Conservation (phyloP, 2,329 filamentous ascomycete species). For the Dendryphion nanum region DNA sequence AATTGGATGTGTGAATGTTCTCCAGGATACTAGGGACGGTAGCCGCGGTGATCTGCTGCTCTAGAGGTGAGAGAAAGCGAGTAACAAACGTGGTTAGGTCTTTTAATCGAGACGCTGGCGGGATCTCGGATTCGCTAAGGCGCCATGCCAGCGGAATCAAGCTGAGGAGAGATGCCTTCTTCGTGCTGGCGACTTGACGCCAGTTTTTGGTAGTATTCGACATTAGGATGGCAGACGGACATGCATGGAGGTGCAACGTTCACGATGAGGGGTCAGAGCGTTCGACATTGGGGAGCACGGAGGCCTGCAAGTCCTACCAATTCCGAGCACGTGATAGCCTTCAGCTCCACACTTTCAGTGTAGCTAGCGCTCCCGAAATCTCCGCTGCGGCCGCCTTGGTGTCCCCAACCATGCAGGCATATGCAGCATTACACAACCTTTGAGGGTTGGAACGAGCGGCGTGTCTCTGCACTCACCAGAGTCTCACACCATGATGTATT, state of each 20-base stretch:
- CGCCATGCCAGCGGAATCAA: constrained; percentile 1
- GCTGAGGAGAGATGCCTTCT: not conserved
- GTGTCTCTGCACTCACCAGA: no score
- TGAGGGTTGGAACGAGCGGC: no score
- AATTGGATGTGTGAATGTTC: not conserved
- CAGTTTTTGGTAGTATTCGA: not conserved
- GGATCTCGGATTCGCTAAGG: not conserved
- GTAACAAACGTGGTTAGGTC: not conserved
- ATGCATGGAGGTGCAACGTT: no score
- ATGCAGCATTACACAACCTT: no score
- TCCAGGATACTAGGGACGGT: not conserved
- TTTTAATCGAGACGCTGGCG: not conserved
- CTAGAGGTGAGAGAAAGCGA: not conserved
- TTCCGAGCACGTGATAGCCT: not conserved
- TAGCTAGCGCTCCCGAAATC: not conserved
- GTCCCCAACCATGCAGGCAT: no score
- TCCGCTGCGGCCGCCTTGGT: not conserved
- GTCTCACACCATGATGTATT: not conserved
- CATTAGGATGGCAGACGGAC: no score
- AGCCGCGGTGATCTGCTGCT: not conserved
- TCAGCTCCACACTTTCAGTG: not conserved
- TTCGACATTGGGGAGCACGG: not conserved
- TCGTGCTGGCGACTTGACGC: not conserved
- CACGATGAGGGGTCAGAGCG: not conserved
- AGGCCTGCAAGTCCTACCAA: not conserved